Conservation (phyloP, 257 asterid genomes). For the Scutellaria baicalensis region DNA sequence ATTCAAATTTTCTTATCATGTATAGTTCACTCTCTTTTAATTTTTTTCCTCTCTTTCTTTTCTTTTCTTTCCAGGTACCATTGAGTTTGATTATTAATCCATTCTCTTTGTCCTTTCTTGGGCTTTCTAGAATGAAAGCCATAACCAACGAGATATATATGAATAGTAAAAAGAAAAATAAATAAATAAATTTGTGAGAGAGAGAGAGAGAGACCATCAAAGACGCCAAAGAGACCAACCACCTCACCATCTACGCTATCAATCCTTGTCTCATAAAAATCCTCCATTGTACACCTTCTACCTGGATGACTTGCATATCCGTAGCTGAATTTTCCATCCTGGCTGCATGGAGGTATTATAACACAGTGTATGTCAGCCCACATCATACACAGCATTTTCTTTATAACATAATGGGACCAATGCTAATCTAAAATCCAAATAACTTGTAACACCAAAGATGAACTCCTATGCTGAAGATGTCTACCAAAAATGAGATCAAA, state of each 20-base stretch:
- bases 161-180: too few species aligned
- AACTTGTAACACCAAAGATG: background rate
- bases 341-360: slow-evolving; percentile 18
- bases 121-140: background rate
- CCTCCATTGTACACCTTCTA: slow-evolving; percentile 92
- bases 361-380: background rate
- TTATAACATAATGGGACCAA: background rate
- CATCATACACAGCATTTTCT: background rate
- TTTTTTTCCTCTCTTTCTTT: too few species aligned
- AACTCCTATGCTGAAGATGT: background rate
- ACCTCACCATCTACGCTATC: slow-evolving; percentile 78
- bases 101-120: too few species aligned
- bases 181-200: background rate
- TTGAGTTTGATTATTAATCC: too few species aligned
- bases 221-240: slow-evolving; percentile 90
- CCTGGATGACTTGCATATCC: slow-evolving; percentile 93
- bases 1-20: background rate
- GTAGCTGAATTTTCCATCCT: too few species aligned
- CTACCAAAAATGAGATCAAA: too few species aligned
- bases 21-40: too few species aligned
- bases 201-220: slow-evolving; percentile 55
- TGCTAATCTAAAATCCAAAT: background rate
- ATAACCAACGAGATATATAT: background rate
- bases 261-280: slow-evolving; percentile 84
- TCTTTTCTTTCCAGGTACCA: too few species aligned